Percentiles rank a stretch among this genome's conserved stretches.
Conservation (phyloP, 2,329 filamentous ascomycete genomes). For the Claviceps arundinis region DNA sequence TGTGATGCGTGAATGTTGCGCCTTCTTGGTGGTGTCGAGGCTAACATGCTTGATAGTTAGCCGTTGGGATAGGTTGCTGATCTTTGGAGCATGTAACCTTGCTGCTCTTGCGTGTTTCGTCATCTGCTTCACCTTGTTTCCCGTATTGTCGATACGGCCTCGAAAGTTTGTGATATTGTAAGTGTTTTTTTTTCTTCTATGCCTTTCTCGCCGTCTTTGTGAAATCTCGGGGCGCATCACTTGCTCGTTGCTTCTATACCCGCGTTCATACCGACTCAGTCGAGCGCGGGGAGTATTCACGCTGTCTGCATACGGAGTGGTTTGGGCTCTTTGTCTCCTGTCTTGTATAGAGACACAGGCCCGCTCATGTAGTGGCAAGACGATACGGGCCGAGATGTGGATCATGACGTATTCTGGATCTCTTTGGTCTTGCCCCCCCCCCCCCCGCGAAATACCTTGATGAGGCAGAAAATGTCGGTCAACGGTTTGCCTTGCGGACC, state of each 20-base stretch:
- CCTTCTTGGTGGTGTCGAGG: constrained; percentile 23
- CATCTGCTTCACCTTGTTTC: constrained; percentile 82
- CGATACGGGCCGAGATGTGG: background rate
- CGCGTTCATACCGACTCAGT: background rate
- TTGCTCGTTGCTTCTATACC: background rate
- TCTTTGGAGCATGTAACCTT: constrained; percentile 85
- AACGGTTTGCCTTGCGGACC: background rate
- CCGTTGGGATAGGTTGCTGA: constrained; percentile 87
- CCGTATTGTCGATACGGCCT: constrained; percentile 64
- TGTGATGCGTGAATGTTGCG: constrained; percentile 27
- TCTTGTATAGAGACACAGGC: too few relatives aligned
- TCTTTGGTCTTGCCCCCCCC: background rate
- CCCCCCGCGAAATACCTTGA: background rate
- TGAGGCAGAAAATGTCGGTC: background rate
- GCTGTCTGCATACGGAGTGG: background rate
- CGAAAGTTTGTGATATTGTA: constrained; percentile 96
- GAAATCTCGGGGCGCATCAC: too few relatives aligned
- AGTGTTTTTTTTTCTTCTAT: constrained; percentile 33
- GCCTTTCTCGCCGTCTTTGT: background rate
- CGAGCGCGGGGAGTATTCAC: too few relatives aligned
- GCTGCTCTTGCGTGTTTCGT: constrained; percentile 85
- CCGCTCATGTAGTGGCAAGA: background rate
- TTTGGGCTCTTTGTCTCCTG: background rate
- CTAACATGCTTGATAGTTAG: constrained; percentile 55
- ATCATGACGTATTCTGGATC: background rate